These are phyloP conservation scores for Secale cereale DNA, from an alignment of 176 grass and related monocot species.

Conservation along the genomic window DNA sequence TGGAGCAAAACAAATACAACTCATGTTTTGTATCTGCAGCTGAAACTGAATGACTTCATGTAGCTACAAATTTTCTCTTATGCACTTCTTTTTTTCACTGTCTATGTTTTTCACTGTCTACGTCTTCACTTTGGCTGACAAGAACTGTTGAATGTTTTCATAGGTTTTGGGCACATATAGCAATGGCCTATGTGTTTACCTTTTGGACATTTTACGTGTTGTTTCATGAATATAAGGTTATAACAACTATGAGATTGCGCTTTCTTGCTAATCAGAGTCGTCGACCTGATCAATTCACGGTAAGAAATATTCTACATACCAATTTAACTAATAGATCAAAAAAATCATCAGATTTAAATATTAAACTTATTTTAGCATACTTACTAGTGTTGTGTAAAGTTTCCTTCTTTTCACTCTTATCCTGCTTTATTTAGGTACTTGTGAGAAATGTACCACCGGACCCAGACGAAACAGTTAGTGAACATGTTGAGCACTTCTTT, in stretches of 20 bases:
- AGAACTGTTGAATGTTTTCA: slow-evolving; percentile 21
- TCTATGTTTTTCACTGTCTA: background rate
- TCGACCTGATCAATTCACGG: slow-evolving; percentile 84
- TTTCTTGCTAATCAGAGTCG: slow-evolving; percentile 86
- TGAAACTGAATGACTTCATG: slow-evolving; percentile 4
- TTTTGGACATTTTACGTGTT: slow-evolving; percentile 81
- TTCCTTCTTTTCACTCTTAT: background rate
- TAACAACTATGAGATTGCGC: slow-evolving; percentile 84
- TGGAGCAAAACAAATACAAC: background rate
- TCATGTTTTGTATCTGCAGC: background rate
- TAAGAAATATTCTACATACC: slow-evolving; percentile 36
- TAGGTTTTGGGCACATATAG: slow-evolving; percentile 85
- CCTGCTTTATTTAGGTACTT: slow-evolving; percentile 59
- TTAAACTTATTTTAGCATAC: background rate
- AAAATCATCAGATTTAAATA: background rate
- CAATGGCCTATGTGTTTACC: slow-evolving; percentile 73
- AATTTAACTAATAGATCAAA: background rate
- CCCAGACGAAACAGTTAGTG: slow-evolving; percentile 87
- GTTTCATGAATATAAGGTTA: slow-evolving; percentile 82
- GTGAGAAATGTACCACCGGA: slow-evolving; percentile 92
- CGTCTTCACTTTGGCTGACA: background rate
- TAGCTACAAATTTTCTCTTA: slow-evolving; percentile 14
- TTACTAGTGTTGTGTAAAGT: background rate
- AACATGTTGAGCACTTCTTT: slow-evolving; percentile 99
- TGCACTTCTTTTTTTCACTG: background rate